A percentile compares a stretch with the other conserved stretches of the same genome.
These are phyloP conservation scores for Pichia pseudocactophila DNA, from an alignment of 805 yeast genomes.

Conservation along the genomic window DNA sequence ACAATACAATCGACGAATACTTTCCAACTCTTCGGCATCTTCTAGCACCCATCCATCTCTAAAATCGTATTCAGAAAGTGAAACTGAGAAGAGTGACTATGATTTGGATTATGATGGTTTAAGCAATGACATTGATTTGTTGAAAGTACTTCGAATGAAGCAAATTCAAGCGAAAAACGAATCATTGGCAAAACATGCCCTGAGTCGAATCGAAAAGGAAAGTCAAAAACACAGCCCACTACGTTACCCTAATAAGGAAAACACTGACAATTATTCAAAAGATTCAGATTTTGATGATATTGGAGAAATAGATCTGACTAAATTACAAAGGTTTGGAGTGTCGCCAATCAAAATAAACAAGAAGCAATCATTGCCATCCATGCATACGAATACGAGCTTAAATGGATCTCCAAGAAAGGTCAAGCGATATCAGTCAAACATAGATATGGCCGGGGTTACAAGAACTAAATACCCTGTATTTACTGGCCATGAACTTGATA, in stretches of 20 bases:
- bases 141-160: slow-evolving; percentile 13
- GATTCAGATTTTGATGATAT: slow-evolving; percentile 23
- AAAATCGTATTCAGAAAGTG: slow-evolving; percentile 21
- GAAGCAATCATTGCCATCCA: slow-evolving; percentile 22
- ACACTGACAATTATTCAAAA: slow-evolving; percentile 14
- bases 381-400: slow-evolving; percentile 11
- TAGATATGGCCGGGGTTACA: slow-evolving; percentile 15
- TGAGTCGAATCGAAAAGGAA: not conserved
- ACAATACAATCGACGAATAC: slow-evolving; percentile 9
- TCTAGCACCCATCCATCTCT: slow-evolving; percentile 12
- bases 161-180: slow-evolving; percentile 14
- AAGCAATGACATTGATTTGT: slow-evolving; percentile 11
- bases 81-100: slow-evolving; percentile 27
- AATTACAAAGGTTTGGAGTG: slow-evolving; percentile 16
- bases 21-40: slow-evolving; percentile 22
- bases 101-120: slow-evolving; percentile 22
- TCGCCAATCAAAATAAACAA: slow-evolving; percentile 10
- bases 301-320: slow-evolving; percentile 17
- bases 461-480: slow-evolving; percentile 4
- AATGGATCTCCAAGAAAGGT: slow-evolving; percentile 17
- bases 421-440: slow-evolving; percentile 23
- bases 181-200: slow-evolving; percentile 11
- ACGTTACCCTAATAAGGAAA: not conserved
- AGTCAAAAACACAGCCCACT: slow-evolving; percentile 2
- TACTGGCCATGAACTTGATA: slow-evolving; percentile 18